A percentile compares a stretch with the other conserved stretches of the same genome.
phyloP scores from a whole-genome alignment of 306 rosid genomes.

The Cicer yamashitae region DNA sequence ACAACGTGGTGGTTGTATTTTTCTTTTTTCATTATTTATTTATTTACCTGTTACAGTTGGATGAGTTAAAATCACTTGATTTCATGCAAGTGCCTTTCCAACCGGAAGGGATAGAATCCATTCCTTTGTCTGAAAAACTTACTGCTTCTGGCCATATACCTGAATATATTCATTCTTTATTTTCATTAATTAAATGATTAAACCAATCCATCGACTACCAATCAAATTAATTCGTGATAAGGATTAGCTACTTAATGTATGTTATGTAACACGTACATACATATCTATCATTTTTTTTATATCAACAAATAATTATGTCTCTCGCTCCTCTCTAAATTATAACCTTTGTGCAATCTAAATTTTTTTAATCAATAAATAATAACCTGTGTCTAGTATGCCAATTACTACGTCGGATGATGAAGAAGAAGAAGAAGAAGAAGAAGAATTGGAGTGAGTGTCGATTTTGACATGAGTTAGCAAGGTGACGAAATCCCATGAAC shows the following conservation, averaged over 20 bases:
- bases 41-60: conserved; percentile 71
- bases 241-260: not conserved
- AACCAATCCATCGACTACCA: not conserved
- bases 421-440: not conserved
- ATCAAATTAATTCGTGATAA: not conserved
- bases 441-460: conserved; percentile 39
- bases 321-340: too few species aligned
- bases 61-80: conserved; percentile 61
- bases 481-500: conserved; percentile 81
- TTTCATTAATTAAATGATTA: not conserved
- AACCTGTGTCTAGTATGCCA: conserved; percentile 78
- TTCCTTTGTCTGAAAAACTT: conserved; percentile 68
- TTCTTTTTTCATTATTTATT: not conserved
- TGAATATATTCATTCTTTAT: conserved; percentile 20
- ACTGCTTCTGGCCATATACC: conserved; percentile 89
- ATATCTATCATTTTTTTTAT: too few species aligned
- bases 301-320: too few species aligned
- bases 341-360: too few species aligned
- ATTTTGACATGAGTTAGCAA: conserved; percentile 56
- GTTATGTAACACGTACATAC: not conserved
- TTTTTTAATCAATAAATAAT: not conserved
- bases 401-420: conserved; percentile 60
- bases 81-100: conserved; percentile 89
- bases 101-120: conserved; percentile 64
- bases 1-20: not conserved